Base-by-base conservation (phyloP, 2,329 filamentous ascomycete species). In the Claviceps africana region DNA sequence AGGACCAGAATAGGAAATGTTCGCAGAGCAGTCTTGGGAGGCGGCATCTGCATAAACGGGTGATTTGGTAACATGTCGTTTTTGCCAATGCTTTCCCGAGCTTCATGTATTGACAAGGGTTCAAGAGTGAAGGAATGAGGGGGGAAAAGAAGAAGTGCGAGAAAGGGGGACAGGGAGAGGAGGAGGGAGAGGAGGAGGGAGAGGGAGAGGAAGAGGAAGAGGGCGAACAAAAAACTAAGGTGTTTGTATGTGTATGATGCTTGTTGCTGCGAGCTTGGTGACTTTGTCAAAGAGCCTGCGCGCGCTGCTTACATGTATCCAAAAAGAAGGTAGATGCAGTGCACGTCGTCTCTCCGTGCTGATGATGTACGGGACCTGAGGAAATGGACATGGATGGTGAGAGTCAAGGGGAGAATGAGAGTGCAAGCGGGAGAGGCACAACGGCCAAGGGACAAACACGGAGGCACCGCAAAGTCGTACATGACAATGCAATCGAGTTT, bases 21-120 rank as follows among this genome's bases (percentile, higher is more conserved):
- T 42, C 72, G 59, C 46, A 65, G 58, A 43, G 64, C 61, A 33
- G 65, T 61, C 40, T 65, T 59, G 7, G 64, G 61, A 19, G 70
- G 67, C 44, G 52, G 52, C 37, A 72, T 59, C 22, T 62, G 67
- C 50, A 65, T 60, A 58, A 70, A 65, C 47, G 62, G 57, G 56
- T 62, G 54, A 58, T 54, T 53, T 51, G 56, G 56, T 53, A 62
- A 62, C 61, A 64, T 61, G 54, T 37, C 57, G 42, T 35, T 54
- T 54, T 10, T 49, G 53, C 57, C 48, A 22, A 51, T 51, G 44
- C 48, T 53, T 15, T 22, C 11, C 21, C n/a, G 10, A 35, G 25
- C n/a, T 11, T 6, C 19, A 10, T 9, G 2, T 25, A 11, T 30
- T n/a, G 39, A 42, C 15, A 33, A 37, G 2, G 42, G 6, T 30